Conservation (phyloP, 371 early-diverging fungal genomes). For the Parasitella parasitica region DNA sequence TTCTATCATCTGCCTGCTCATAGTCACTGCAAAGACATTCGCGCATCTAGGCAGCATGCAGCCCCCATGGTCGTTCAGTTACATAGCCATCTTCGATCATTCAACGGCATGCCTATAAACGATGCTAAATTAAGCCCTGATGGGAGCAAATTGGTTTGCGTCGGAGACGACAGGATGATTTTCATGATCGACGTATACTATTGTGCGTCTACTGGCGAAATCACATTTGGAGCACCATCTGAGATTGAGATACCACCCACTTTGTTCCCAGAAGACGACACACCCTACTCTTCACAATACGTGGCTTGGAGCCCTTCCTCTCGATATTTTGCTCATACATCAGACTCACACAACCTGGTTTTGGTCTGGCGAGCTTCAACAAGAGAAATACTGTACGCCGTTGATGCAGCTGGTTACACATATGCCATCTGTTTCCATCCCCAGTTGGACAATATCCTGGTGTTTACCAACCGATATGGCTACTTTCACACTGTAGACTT, state of each 20-base stretch:
- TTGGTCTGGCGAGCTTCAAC: conserved; percentile 54
- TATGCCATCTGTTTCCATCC: conserved; percentile 59
- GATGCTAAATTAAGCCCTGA: conserved; percentile 56
- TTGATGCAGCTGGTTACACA: conserved; percentile 52
- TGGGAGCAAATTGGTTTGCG: conserved; percentile 47
- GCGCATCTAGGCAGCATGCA: neutral
- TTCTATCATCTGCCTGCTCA: conserved; percentile 43
- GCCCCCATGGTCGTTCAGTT: conserved; percentile 11
- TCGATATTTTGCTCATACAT: conserved; percentile 58
- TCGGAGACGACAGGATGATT: conserved; percentile 46
- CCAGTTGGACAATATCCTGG: conserved; percentile 46
- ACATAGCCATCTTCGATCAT: conserved; percentile 37
- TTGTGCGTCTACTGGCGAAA: conserved; percentile 6
- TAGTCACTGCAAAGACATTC: conserved; percentile 16
- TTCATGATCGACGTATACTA: conserved; percentile 10
- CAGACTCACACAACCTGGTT: conserved; percentile 47
- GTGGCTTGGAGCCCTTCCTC: conserved; percentile 56
- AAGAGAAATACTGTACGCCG: conserved; percentile 32
- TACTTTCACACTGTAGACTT: conserved; percentile 59
- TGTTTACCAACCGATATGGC: conserved; percentile 57
- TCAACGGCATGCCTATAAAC: conserved; percentile 47
- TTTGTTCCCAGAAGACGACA: neutral
- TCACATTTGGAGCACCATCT: neutral
- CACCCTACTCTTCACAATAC: conserved; percentile 47
- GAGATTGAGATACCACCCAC: conserved; percentile 3